Percentiles rank a stretch among this genome's conserved stretches.
These are phyloP conservation scores for Solanum lycopersicoides DNA, from an alignment of 257 asterid genomes.

Conservation along the genomic window DNA sequence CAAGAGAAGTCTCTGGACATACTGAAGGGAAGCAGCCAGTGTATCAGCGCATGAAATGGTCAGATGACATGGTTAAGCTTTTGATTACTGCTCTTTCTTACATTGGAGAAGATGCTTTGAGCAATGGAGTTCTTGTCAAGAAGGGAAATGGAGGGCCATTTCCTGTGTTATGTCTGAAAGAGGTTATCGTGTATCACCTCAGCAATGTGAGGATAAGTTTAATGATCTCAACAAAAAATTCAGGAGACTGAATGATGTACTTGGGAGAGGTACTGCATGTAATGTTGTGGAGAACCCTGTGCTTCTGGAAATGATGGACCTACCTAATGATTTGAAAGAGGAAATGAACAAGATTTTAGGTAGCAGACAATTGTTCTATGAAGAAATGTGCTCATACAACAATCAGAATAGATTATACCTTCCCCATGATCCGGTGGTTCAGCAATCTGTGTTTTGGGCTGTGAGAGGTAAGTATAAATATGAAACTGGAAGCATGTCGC, in stretches of 20 bases:
- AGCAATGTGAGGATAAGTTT: conserved; percentile 61
- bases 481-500: neutral
- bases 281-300: conserved; percentile 29
- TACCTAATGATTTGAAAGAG: conserved; percentile 13
- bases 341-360: conserved; percentile 30
- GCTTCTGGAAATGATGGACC: conserved; percentile 18
- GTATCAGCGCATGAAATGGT: conserved; percentile 43
- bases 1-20: neutral
- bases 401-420: conserved; percentile 15
- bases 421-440: conserved; percentile 24
- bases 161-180: conserved; percentile 34
- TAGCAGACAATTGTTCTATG: conserved; percentile 33
- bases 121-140: neutral
- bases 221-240: conserved; percentile 42
- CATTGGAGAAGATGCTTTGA: conserved; percentile 4
- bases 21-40: neutral
- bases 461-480: conserved; percentile 12
- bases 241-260: conserved; percentile 28
- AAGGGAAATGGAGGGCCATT: conserved; percentile 44
- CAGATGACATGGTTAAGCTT: conserved; percentile 39
- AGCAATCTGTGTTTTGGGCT: conserved; percentile 11
- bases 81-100: conserved; percentile 40
- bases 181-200: conserved; percentile 44
- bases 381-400: conserved; percentile 40
- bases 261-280: conserved; percentile 20